phyloP scores from a whole-genome alignment of 2,329 filamentous ascomycete genomes.

The Fusarium clavum region DNA sequence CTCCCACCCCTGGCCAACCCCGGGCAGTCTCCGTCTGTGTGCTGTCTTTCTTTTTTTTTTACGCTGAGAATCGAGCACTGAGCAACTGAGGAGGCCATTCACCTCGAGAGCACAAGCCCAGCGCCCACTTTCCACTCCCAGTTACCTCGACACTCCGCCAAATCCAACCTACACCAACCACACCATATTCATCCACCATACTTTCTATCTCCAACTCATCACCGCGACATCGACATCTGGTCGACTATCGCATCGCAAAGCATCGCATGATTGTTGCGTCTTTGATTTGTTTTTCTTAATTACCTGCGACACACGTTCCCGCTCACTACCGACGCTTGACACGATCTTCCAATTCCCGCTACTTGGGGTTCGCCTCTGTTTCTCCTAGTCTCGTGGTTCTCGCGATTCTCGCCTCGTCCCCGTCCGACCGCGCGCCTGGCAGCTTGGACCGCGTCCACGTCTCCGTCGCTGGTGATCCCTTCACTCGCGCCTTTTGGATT shows the following conservation, averaged over 20 bases:
- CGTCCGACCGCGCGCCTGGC: conserved; percentile 41
- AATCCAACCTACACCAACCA: conserved; percentile 44
- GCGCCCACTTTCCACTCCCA: conserved; percentile 44
- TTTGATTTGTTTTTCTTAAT: conserved; percentile 20
- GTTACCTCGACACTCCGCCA: conserved; percentile 43
- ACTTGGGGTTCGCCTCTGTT: conserved; percentile 31
- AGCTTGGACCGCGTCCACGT: conserved; percentile 45
- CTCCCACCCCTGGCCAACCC: conserved; percentile 40
- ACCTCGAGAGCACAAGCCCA: conserved; percentile 40
- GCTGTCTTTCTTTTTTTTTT: conserved; percentile 37
- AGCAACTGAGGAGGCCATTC: conserved; percentile 32
- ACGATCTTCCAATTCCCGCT: conserved; percentile 40
- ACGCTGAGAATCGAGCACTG: conserved; percentile 19
- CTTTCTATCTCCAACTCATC: conserved; percentile 39
- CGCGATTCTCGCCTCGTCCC: conserved; percentile 39
- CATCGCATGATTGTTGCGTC: conserved; percentile 10
- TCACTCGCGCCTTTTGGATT: conserved; percentile 43
- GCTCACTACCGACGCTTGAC: conserved; percentile 36
- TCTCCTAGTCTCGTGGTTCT: conserved; percentile 42
- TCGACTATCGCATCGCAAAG: conserved; percentile 40
- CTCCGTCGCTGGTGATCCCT: conserved; percentile 24
- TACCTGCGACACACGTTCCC: conserved; percentile 25
- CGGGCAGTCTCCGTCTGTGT: conserved; percentile 14
- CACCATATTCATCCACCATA: conserved; percentile 40
- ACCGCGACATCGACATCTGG: conserved; percentile 39